Evolutionary conservation across 805 yeast genomes (phyloP).

Genomic region (Lachancea thermotolerans): DNA sequence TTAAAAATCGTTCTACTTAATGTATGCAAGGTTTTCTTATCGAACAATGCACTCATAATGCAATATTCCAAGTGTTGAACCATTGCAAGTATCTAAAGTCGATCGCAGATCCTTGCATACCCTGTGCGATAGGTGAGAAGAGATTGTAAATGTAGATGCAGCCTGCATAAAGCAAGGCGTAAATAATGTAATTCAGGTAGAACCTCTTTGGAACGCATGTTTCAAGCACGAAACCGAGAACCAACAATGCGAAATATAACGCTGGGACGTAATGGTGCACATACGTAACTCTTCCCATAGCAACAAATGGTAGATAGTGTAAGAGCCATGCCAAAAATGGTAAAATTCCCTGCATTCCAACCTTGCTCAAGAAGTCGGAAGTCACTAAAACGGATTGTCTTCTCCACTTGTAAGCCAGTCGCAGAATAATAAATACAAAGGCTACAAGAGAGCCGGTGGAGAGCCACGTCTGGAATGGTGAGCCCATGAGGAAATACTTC

Average conservation of each 20-base stretch:
- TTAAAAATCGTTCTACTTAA: not conserved
- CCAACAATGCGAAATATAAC: slow-evolving; percentile 83
- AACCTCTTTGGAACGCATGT: slow-evolving; percentile 12
- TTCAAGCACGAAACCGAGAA: slow-evolving; percentile 36
- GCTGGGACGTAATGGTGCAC: slow-evolving; percentile 97
- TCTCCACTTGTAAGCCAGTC: slow-evolving; percentile 51
- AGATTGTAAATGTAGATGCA: slow-evolving; percentile 52
- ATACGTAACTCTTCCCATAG: slow-evolving; percentile 95
- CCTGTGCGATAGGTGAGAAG: slow-evolving; percentile 68
- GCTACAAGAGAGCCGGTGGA: slow-evolving; percentile 54
- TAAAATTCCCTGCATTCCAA: slow-evolving; percentile 61
- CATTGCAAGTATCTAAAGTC: slow-evolving; percentile 48
- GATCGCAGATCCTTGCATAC: slow-evolving; percentile 57
- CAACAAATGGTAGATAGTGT: slow-evolving; percentile 80
- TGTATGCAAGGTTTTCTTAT: not conserved
- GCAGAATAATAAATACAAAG: slow-evolving; percentile 38
- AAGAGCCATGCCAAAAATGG: slow-evolving; percentile 89
- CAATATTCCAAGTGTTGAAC: slow-evolving; percentile 50
- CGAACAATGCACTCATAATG: not conserved
- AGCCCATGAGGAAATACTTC: slow-evolving; percentile 65
- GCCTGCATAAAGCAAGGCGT: slow-evolving; percentile 22
- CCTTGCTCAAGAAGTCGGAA: slow-evolving; percentile 35
- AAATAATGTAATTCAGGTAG: not conserved
- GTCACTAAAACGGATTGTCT: slow-evolving; percentile 53
- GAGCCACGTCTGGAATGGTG: slow-evolving; percentile 75